Evolutionary conservation across 176 grass and related monocot genomes (phyloP), one percentile per base, ranked within the genome.

Genomic region (Puya raimondii): DNA sequence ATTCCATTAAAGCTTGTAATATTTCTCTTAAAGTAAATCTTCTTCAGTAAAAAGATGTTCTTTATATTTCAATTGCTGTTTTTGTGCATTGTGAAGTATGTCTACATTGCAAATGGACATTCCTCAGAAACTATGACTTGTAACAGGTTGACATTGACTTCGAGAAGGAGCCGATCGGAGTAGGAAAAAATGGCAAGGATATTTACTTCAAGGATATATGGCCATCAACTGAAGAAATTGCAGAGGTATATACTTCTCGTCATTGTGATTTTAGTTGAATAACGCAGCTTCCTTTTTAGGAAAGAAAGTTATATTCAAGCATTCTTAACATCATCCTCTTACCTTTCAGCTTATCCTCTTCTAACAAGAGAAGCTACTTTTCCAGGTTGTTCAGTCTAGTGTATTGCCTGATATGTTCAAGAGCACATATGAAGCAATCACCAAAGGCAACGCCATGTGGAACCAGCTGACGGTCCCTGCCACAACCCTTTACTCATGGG

Each of bases 71-170:
- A 10, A 61, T 20, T 61, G 2, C 17, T 10, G 33, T 61, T 20
- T 61, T 61, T 61, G 3, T 61, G 14, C 17, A 59, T 21, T 15
- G 16, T 42, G 15, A 23, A 1, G 10, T 1, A 50, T 50, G 18
- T 14, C 71, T 78, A 58, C 15, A 29, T 70, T 68, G 23, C n/a
- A 54, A 16, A 12, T 65, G 73, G 53, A 81, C 50, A 81, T 69
- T 70, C 3, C 10, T 50, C 18, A 68, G 2, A 16, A 66, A 70
- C 12, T 53, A 18, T 80, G 15, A 64, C 64, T 27, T 13, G 15
- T 75, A 85, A 73, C 83, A 99, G 94, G 94, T 99, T 71, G 82
- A 93, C 51, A 99, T 99, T 80, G 94, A 99, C 81, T 99, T 99
- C 84, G 89, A 99, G 77, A 93, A 75, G 59, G 89, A 99, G 73